These are phyloP conservation scores for Rhodotorula sp. DNA, from an alignment of 1,284 basidiomycete genomes.

Conservation along the genomic window DNA sequence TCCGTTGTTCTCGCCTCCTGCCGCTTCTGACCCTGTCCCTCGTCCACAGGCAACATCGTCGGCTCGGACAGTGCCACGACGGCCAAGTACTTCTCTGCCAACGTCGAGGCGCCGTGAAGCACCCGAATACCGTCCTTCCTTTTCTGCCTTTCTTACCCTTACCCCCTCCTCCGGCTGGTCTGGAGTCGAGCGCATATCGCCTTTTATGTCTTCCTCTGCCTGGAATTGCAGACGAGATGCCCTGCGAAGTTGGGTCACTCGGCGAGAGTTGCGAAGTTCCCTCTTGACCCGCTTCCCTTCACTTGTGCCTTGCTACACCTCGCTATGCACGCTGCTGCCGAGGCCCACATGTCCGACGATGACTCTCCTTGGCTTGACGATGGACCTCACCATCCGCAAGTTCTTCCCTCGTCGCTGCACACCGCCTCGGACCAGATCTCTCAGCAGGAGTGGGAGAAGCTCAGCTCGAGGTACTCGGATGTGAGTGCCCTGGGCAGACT, in stretches of 20 bases:
- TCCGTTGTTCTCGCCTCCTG: not conserved
- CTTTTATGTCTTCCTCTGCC: no score
- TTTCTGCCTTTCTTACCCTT: not conserved
- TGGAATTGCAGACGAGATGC: no score
- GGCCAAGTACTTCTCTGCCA: constrained; percentile 7
- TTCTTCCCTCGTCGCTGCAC: not conserved
- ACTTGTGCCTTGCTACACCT: not conserved
- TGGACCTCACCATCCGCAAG: constrained; percentile 12
- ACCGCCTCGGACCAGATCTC: constrained; percentile 22
- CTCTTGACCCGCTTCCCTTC: not conserved
- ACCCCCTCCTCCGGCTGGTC: not conserved
- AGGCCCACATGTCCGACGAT: constrained; percentile 24
- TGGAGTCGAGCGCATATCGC: not conserved
- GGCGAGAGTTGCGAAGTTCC: no score
- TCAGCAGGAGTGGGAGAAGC: constrained; percentile 41
- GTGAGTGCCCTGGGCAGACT: constrained; percentile 9
- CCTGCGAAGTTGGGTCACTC: no score
- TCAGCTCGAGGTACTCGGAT: constrained; percentile 39
- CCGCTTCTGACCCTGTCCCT: not conserved
- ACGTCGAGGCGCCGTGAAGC: constrained; percentile 3
- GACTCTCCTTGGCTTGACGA: constrained; percentile 44
- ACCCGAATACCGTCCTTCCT: not conserved
- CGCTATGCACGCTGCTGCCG: not conserved
- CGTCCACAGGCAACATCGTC: constrained; percentile 14
- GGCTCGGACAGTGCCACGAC: not conserved